Conservation (phyloP, 2,329 filamentous ascomycete genomes). For the Zalaria sp. region DNA sequence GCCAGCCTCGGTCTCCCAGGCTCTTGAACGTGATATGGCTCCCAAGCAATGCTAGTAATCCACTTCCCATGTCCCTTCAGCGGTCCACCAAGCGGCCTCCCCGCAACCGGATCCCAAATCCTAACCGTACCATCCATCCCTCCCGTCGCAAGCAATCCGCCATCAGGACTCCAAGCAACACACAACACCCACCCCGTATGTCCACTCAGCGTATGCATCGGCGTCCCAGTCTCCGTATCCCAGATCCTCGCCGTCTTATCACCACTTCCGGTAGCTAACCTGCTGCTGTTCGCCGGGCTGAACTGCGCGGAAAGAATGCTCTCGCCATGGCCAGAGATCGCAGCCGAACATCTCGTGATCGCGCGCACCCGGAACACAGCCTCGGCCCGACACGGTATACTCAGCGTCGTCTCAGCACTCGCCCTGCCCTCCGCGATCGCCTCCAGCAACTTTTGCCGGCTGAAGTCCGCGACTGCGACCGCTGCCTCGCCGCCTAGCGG, state of each 20-base stretch:
- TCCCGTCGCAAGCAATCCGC: constrained; percentile 67
- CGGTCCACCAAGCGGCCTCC: constrained; percentile 54
- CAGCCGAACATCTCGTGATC: constrained; percentile 77
- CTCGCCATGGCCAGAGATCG: constrained; percentile 82
- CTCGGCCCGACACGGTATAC: constrained; percentile 60
- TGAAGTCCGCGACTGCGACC: constrained; percentile 22
- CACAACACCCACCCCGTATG: constrained; percentile 84
- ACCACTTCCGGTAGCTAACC: constrained; percentile 76
- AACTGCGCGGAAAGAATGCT: constrained; percentile 80
- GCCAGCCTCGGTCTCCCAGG: constrained; percentile 64
- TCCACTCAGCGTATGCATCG: constrained; percentile 69
- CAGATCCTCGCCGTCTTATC: constrained; percentile 86
- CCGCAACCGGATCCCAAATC: constrained; percentile 75
- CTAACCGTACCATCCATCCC: constrained; percentile 89
- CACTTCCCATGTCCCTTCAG: constrained; percentile 82
- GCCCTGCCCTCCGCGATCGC: constrained; percentile 32
- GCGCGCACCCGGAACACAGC: constrained; percentile 88
- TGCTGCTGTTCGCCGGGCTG: constrained; percentile 61
- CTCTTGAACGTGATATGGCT: constrained; percentile 76
- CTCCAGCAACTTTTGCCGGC: constrained; percentile 21
- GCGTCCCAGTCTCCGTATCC: constrained; percentile 90
- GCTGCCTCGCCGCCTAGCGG: constrained; percentile 24
- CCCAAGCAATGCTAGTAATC: constrained; percentile 80
- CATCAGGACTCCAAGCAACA: constrained; percentile 78
- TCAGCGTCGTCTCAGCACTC: constrained; percentile 45